phyloP scores from a whole-genome alignment of 371 early-diverging fungal species.

The Funneliformis caledonium region DNA sequence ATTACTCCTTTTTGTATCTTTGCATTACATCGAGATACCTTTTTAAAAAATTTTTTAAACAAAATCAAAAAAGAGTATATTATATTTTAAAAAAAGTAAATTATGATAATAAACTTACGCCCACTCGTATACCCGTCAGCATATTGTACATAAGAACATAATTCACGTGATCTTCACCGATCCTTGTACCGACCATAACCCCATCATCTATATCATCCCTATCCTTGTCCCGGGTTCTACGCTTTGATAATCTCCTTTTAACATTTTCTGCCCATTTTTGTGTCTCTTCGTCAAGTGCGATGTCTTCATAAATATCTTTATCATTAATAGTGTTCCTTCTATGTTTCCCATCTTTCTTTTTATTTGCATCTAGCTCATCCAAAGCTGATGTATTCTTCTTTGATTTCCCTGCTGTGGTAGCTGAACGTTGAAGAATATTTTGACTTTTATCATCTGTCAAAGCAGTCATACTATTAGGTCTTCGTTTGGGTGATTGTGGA shows the following conservation, averaged over 20 bases:
- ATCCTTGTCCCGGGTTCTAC: conserved; percentile 42
- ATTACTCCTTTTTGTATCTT: conserved; percentile 76
- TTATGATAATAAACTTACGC: conserved; percentile 56
- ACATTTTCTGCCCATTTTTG: conserved; percentile 39
- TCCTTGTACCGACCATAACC: conserved; percentile 65
- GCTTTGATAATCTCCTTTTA: conserved; percentile 46
- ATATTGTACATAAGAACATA: conserved; percentile 96
- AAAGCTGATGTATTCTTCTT: conserved; percentile 11
- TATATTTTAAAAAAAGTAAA: background rate
- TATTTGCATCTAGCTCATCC: background rate
- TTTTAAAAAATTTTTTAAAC: conserved; percentile 12
- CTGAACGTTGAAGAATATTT: conserved; percentile 13
- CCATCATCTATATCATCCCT: conserved; percentile 60
- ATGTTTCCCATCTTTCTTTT: conserved; percentile 35
- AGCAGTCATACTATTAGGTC: conserved; percentile 33
- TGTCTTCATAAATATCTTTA: conserved; percentile 25
- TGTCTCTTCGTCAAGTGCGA: conserved; percentile 39
- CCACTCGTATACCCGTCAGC: conserved; percentile 91
- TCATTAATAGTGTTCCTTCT: conserved; percentile 49
- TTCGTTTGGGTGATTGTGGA: conserved; percentile 19
- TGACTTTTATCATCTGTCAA: conserved; percentile 13
- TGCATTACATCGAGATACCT: conserved; percentile 84
- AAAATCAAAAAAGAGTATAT: background rate
- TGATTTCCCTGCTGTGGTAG: conserved; percentile 15
- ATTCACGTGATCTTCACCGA: conserved; percentile 70